Evolutionary conservation across 164 flowering plant genomes (phyloP).

Genomic region (Piper longum): DNA sequence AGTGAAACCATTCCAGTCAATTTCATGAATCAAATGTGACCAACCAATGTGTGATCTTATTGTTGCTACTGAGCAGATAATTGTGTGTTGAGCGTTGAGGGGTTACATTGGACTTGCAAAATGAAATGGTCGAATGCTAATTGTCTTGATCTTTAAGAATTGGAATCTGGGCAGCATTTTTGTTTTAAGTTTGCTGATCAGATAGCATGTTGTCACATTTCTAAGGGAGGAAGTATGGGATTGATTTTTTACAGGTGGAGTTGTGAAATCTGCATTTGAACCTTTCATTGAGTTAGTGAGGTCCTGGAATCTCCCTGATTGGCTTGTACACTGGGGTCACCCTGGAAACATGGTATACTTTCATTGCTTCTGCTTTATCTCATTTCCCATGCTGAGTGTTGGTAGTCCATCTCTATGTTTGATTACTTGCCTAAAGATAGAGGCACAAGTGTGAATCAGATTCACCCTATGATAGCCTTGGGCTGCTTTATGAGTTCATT

Average conservation of each 20-base stretch:
- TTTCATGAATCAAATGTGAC: not conserved
- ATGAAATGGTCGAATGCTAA: not conserved
- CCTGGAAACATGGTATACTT: slow-evolving; percentile 81
- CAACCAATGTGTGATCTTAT: not conserved
- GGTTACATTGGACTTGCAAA: not conserved
- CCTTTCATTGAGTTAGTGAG: slow-evolving; percentile 74
- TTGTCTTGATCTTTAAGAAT: not conserved
- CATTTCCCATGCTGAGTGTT: not conserved
- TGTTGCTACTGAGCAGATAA: not conserved
- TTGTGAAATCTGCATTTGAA: slow-evolving; percentile 46
- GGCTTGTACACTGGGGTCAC: slow-evolving; percentile 98
- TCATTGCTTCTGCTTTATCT: not conserved
- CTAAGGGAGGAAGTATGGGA: not conserved
- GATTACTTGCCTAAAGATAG: too few species aligned
- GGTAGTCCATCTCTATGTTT: not conserved
- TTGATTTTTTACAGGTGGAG: slow-evolving; percentile 29
- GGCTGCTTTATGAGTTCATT: too few species aligned
- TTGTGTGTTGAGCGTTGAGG: not conserved
- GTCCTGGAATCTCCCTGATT: slow-evolving; percentile 61
- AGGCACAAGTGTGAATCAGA: too few species aligned
- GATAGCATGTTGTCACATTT: not conserved
- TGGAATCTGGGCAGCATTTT: not conserved
- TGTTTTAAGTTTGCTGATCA: not conserved
- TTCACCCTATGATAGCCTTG: too few species aligned
- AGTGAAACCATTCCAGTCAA: too few species aligned